Evolutionary conservation across 1,139 yeast genomes (phyloP), one percentile per base, ranked within the genome.

Genomic region (Candida tropicalis): DNA sequence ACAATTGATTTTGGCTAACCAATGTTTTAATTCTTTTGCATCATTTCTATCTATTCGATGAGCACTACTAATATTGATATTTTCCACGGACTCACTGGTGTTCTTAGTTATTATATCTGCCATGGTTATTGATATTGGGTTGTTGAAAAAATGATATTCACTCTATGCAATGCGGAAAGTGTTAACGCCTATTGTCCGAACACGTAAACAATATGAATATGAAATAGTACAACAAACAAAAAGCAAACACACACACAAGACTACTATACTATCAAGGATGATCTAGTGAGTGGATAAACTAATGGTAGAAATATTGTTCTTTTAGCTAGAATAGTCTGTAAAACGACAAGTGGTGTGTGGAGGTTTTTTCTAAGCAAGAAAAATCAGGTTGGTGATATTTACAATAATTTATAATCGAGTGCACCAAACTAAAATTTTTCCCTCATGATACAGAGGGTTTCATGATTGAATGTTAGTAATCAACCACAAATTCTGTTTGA

Each of bases 1-100:
- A 51, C 77, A 73, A 40, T 64, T 62, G 15, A 65, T 58, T 42
- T 59, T 58, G 10, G 60, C 51, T 15, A 73, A 57, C 77, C 77
- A 73, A 44, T 52, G 60, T 49, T 66, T 67, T 32, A 72, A 54
- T 34, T 69, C 70, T 16, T 42, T 43, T 13, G 36, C 24, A 22
- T 50, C 53, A 18, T 20, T 40, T 22, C 41, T 32, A 12, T 39
- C 39, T 9, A 38, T 29, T 28, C 13, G 23, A 27, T 36, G 26
- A 8, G n/a, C 22, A 11, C 11, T 33, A 11, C 25, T 22, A 3
- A 23, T n/a, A 20, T 20, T 31, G 11, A 31, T 10, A n/a, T 31
- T 17, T 8, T 31, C 35, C n/a, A 22, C 18, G 6, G 35, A 31
- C 9, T 31, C 35, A n/a, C n/a, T 27, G 12, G 16, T 27, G 16